Evolutionary conservation across 352 stramenopile genomes (phyloP), one percentile per base, ranked within the genome.

Genomic region (Chrysophaeum taylorii): DNA sequence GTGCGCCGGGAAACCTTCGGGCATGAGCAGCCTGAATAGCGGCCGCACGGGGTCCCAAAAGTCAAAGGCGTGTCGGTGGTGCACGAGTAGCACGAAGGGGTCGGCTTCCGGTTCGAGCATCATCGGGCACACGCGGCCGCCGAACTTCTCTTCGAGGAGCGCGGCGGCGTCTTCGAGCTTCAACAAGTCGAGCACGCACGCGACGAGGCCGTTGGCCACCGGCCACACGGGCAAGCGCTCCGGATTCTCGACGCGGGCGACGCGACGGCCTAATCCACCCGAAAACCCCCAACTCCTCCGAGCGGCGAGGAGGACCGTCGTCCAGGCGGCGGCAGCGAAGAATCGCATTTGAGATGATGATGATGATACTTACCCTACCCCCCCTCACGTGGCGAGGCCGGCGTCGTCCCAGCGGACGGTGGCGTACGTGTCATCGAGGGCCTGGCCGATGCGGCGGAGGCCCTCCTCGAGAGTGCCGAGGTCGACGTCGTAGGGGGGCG

Each of bases 1-100:
- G 80, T 96, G 90, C 37, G 89, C 78, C 0, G 89, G 85, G 80
- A 94, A 95, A 0, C 89, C 89, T 70, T 87, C 79, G 1, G 68
- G 73, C 16, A 77, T n/a, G 18, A 77, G 48, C 21, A 75, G 48
- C 4, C 71, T 74, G 45, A 52, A 66, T 16, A 87, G 74, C 36
- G 76, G 83, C 29, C 82, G 73, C 18, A 91, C 35, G 0, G 81
- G 77, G 76, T 91, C 85, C 64, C 76, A 83, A 0, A 78, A 68
- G 35, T 74, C 76, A 75, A 91, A 91, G 1, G 76, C 76, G 76
- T 91, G 85, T 27, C 76, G 69, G 70, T 91, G 85, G 78, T 91
- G 85, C 1, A 84, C 84, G 36, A 91, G 63, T 52, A 91, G 73
- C 18, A 91, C 71, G 73, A 91, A 91, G 2, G 85, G 85, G 61